These are phyloP conservation scores for Dictyostelium brefeldianum DNA, from an alignment of 78 protist genomes.

Conservation along the genomic window DNA sequence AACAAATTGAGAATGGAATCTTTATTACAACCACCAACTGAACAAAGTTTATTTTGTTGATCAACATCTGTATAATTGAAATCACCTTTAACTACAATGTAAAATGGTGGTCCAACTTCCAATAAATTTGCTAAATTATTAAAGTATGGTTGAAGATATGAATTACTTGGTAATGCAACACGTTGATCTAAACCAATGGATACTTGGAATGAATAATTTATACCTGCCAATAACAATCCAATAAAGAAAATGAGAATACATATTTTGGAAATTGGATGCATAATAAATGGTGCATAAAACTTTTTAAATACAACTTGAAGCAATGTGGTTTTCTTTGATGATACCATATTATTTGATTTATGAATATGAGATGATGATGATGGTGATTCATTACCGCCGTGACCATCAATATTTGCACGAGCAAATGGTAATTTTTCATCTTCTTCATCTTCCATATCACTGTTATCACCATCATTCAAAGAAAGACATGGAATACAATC, in stretches of 20 bases:
- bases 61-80: slow-evolving; percentile 2
- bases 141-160: slow-evolving; percentile 84
- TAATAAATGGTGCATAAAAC: slow-evolving; percentile 61
- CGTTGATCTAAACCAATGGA: slow-evolving; percentile 86
- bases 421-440: slow-evolving; percentile 20
- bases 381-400: background rate
- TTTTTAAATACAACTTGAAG: slow-evolving; percentile 35
- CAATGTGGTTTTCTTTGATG: slow-evolving; percentile 22
- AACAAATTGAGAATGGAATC: slow-evolving; percentile 43
- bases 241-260: slow-evolving; percentile 18
- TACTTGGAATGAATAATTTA: slow-evolving; percentile 28
- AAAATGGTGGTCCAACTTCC: slow-evolving; percentile 88
- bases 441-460: slow-evolving; percentile 51
- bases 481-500: slow-evolving; percentile 83
- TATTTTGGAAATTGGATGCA: slow-evolving; percentile 56
- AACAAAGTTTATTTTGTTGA: slow-evolving; percentile 21
- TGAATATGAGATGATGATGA: background rate
- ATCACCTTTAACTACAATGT: slow-evolving; percentile 79
- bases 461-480: slow-evolving; percentile 40
- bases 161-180: slow-evolving; percentile 85
- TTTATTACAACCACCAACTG: slow-evolving; percentile 36
- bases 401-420: slow-evolving; percentile 7
- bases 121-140: slow-evolving; percentile 15
- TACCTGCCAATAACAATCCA: slow-evolving; percentile 27
- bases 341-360: background rate